phyloP scores from a whole-genome alignment of 169 alveolate species.

The Plasmodium gallinaceum region DNA sequence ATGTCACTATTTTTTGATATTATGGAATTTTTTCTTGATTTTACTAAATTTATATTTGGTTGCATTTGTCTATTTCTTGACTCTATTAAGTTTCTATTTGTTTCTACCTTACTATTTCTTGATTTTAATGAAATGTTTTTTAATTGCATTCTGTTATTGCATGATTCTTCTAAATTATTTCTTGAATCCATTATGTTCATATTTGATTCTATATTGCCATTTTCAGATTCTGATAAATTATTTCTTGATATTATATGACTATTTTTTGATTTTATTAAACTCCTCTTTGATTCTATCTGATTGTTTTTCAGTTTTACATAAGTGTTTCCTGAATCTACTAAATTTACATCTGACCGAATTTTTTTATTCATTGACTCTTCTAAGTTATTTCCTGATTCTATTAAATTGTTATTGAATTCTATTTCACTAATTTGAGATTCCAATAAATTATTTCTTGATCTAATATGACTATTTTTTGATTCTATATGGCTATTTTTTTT shows the following conservation, averaged over 20 bases:
- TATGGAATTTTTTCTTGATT: conserved; percentile 20
- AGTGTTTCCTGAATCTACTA: neutral
- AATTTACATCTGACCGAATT: neutral
- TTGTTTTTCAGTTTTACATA: no score
- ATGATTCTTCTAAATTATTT: neutral
- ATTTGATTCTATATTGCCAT: neutral
- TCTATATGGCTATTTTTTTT: neutral
- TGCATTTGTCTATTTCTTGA: conserved; percentile 1
- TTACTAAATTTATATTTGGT: conserved; percentile 9
- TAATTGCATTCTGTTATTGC: neutral
- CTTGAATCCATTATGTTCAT: neutral
- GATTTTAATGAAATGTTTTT: neutral
- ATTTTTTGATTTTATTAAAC: neutral
- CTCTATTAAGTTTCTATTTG: conserved; percentile 17
- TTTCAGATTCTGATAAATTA: conserved; percentile 1
- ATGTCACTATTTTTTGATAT: neutral
- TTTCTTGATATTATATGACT: conserved; percentile 12
- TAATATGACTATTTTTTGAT: conserved; percentile 6
- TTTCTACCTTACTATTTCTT: neutral
- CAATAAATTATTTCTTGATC: neutral
- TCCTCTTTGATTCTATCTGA: neutral
- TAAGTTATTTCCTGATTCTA: neutral
- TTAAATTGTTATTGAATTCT: no score
- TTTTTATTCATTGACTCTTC: neutral
- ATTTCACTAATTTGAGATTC: neutral